A percentile compares a stretch with the other conserved stretches of the same genome.
phyloP scores from a whole-genome alignment of 129 eudicot species.

The Calendula officinalis region DNA sequence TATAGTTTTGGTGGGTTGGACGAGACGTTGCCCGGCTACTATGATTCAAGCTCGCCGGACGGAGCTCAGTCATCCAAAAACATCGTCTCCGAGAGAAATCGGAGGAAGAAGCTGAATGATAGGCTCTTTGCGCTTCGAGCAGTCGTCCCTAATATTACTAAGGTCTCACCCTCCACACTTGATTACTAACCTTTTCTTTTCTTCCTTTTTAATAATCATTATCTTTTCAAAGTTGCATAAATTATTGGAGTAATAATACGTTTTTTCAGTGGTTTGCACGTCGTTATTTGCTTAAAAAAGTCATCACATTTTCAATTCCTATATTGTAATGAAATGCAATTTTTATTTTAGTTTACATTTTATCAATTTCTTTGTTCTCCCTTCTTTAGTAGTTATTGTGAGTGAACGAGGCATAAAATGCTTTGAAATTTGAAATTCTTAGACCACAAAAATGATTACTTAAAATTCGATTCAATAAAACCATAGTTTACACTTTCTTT shows the following conservation, averaged over 20 bases:
- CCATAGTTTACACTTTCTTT: neutral
- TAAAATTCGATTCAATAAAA: no score
- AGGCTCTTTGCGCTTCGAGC: conserved; percentile 85
- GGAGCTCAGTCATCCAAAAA: conserved; percentile 68
- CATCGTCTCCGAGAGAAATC: conserved; percentile 76
- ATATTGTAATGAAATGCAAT: no score
- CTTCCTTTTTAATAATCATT: neutral
- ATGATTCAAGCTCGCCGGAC: conserved; percentile 91
- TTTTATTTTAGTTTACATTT: no score
- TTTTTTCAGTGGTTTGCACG: neutral
- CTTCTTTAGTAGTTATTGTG: no score
- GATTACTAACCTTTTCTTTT: neutral
- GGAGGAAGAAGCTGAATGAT: conserved; percentile 81
- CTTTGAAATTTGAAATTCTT: no score
- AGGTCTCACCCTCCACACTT: conserved; percentile 38
- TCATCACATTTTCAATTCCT: neutral
- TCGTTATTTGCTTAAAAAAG: neutral
- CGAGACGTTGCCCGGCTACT: conserved; percentile 56
- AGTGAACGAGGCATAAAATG: no score
- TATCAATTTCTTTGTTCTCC: no score
- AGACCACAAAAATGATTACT: no score
- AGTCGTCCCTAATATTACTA: conserved; percentile 81
- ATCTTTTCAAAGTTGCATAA: no score
- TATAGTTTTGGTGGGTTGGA: conserved; percentile 45
- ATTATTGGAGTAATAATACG: no score